phyloP scores from a whole-genome alignment of 2,329 filamentous ascomycete genomes.

The Penicillium olsonii region DNA sequence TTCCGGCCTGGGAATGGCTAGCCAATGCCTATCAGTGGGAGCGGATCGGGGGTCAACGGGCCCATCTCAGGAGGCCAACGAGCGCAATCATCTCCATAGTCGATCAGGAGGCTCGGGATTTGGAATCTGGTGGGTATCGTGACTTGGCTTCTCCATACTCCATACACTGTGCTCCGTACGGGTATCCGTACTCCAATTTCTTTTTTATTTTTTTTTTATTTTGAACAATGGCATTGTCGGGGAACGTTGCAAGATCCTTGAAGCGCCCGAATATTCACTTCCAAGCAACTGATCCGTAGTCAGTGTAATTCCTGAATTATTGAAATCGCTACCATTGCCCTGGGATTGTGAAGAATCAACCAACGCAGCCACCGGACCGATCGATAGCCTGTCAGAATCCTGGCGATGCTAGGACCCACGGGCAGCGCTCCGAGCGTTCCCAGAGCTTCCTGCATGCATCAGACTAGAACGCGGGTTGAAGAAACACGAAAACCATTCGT shows the following conservation, averaged over 20 bases:
- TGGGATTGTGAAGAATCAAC: neutral
- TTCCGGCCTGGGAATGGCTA: conserved; percentile 13
- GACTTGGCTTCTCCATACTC: neutral
- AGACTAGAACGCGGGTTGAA: neutral
- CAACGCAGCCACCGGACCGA: neutral
- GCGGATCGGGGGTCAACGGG: conserved; percentile 3
- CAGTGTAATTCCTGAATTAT: neutral
- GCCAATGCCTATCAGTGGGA: neutral
- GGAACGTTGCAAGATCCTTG: neutral
- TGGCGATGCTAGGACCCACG: neutral
- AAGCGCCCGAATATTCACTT: neutral
- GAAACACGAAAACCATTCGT: too few species aligned
- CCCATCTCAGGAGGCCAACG: neutral
- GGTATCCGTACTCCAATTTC: too few species aligned
- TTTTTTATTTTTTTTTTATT: neutral
- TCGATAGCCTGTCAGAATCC: neutral
- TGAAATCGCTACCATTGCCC: neutral
- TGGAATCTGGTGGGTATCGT: neutral
- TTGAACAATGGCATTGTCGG: neutral
- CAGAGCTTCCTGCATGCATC: neutral
- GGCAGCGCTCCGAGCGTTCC: neutral
- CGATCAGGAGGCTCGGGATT: conserved; percentile 10
- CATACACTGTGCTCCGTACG: too few species aligned
- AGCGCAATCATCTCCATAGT: neutral
- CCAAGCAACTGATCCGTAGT: neutral